Base-by-base conservation (phyloP, 306 rosid species). In the Arachis stenosperma region DNA sequence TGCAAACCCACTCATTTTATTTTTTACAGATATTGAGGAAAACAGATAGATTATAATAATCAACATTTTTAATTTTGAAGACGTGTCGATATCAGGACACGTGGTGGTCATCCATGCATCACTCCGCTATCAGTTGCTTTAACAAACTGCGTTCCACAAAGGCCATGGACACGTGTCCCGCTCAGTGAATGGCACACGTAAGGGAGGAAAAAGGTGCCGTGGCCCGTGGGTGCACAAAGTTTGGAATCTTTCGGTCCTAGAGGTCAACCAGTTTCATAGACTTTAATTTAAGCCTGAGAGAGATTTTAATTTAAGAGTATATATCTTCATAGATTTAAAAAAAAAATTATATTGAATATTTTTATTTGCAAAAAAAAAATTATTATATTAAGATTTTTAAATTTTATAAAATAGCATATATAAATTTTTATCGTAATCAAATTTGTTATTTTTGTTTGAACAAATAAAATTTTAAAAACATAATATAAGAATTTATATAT, bases 91-190 rank as follows among this genome's bases (percentile, higher is more conserved):
- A 6, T 10, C 11, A 0, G 10, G 43, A 83, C 88, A 78, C 86
- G 84, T 65, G 88, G 59, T 62, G 13, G 12, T 8, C 83, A 52
- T 58, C 54, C 2, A 53, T 9, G 14, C 7, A 8, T 3, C 8
- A 7, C 4, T 4, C 7, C 0, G 17, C n/a, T 58, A 46, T 56
- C 53, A 33, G 41, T 36, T 0, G 3, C 17, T 58, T 47, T 66
- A 75, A 56, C 67, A 33, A 55, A 33, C 30, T 3, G 0, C 52
- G 8, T 22, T 33, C 55, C 69, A 27, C 0, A 1, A 12, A 33
- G 9, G 4, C 37, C 4, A 33, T 4, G 4, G 88, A 84, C 87
- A 82, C 84, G 74, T 67, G 75, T 78, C 66, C 75, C 15, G 8
- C 3, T 10, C 2, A 14, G 17, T 51, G 70, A 56, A 51, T 67